Evolutionary conservation across 306 rosid genomes (phyloP).

Genomic region (Fagus sylvatica): DNA sequence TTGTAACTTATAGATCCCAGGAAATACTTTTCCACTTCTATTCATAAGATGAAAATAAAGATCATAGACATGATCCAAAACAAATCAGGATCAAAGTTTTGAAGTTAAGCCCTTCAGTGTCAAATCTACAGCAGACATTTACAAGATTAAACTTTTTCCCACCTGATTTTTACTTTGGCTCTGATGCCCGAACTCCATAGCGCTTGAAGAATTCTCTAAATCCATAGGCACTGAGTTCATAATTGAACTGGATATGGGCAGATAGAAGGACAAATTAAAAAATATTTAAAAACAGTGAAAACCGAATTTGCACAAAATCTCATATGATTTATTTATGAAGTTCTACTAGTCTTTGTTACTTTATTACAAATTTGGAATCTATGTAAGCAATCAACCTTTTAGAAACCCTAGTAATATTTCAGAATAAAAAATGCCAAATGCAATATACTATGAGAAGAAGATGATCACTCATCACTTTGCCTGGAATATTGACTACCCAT

Average conservation of each 20-base stretch:
- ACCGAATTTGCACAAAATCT: background rate
- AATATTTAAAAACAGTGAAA: background rate
- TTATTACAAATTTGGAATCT: background rate
- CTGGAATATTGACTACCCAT: background rate
- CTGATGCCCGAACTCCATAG: constrained; percentile 51
- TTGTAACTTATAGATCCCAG: background rate
- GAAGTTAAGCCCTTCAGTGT: background rate
- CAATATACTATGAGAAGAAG: background rate
- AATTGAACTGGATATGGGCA: constrained; percentile 59
- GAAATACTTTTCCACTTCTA: background rate
- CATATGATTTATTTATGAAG: background rate
- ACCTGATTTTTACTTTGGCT: constrained; percentile 33
- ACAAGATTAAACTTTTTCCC: constrained; percentile 12
- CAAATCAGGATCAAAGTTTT: background rate
- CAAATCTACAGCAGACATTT: background rate
- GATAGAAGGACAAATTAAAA: constrained; percentile 14
- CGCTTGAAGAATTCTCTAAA: constrained; percentile 94
- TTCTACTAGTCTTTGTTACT: background rate
- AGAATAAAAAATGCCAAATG: background rate
- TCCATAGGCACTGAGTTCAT: constrained; percentile 78
- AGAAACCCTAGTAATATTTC: background rate
- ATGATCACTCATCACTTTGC: background rate
- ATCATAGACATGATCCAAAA: background rate
- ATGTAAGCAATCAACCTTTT: background rate
- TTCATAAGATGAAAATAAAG: background rate